These are phyloP conservation scores for Microascus cirrosus DNA, from an alignment of 2,329 filamentous ascomycete species.

Conservation along the genomic window DNA sequence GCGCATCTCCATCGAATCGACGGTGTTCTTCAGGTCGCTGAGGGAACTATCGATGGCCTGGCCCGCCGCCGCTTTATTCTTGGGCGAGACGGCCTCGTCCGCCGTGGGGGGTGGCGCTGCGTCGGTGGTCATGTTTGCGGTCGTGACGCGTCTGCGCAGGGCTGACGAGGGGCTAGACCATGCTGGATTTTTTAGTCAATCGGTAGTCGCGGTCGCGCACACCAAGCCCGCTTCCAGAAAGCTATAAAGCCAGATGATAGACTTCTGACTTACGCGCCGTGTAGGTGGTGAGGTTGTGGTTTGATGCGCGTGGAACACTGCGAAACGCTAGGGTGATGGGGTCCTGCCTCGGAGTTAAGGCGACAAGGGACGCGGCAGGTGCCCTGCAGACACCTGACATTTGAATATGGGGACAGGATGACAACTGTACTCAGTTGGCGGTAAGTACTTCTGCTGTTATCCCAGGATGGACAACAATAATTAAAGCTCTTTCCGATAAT, in stretches of 20 bases:
- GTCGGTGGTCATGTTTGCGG: conserved; percentile 6
- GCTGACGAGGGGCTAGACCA: neutral
- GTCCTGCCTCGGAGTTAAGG: neutral
- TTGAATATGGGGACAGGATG: too few relatives aligned
- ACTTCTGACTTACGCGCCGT: neutral
- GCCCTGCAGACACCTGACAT: neutral
- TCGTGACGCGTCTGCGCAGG: neutral
- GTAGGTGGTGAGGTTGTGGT: neutral
- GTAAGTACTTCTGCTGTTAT: too few relatives aligned
- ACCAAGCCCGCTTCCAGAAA: too few relatives aligned
- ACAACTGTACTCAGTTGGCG: too few relatives aligned
- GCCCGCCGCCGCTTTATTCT: conserved; percentile 16
- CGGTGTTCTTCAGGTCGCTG: conserved; percentile 14
- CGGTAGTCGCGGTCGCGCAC: too few relatives aligned
- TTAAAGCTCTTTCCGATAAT: too few relatives aligned
- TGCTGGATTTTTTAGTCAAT: neutral
- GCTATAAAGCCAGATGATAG: too few relatives aligned
- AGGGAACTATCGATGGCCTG: conserved; percentile 11
- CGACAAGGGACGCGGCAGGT: neutral
- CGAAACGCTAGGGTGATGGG: neutral
- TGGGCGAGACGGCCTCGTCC: conserved; percentile 23
- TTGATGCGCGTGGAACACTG: neutral
- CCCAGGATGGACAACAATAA: too few relatives aligned
- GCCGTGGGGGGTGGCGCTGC: neutral
- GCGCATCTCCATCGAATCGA: conserved; percentile 36